phyloP scores from a whole-genome alignment of 2,329 filamentous ascomycete genomes.

The Fonsecaea nubica region DNA sequence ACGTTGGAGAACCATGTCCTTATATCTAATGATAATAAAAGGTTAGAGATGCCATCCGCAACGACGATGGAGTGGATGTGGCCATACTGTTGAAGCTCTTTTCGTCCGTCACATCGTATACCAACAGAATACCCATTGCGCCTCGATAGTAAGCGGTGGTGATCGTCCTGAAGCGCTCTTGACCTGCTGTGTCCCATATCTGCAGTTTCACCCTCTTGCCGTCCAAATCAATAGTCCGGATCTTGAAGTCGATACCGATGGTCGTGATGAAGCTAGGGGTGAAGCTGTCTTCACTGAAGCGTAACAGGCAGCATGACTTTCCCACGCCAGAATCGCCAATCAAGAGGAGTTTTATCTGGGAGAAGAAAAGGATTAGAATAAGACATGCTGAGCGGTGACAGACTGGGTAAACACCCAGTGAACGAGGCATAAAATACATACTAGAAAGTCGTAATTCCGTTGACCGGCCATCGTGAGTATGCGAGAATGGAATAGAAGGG shows the following conservation, averaged over 20 bases:
- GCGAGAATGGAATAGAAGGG: constrained; percentile 10
- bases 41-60: constrained; percentile 16
- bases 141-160: constrained; percentile 98
- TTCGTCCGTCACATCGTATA: constrained; percentile 98
- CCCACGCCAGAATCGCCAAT: constrained; percentile 97
- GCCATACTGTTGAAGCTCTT: constrained; percentile 86
- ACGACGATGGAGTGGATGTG: background rate
- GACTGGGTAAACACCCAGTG: constrained; percentile 30
- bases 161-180: constrained; percentile 98
- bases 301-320: constrained; percentile 95
- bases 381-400: background rate
- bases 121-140: constrained; percentile 96
- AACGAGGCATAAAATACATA: constrained; percentile 58
- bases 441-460: constrained; percentile 98
- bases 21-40: constrained; percentile 71
- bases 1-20: constrained; percentile 99
- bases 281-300: constrained; percentile 97
- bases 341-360: constrained; percentile 91
- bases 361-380: constrained; percentile 34
- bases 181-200: constrained; percentile 99
- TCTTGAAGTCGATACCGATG: constrained; percentile 99
- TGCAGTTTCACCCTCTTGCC: constrained; percentile 98
- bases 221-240: constrained; percentile 97
- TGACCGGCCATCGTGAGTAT: constrained; percentile 79
- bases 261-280: constrained; percentile 98